Conservation (phyloP, 495 filamentous ascomycete genomes). For the Podospora appendiculata region DNA sequence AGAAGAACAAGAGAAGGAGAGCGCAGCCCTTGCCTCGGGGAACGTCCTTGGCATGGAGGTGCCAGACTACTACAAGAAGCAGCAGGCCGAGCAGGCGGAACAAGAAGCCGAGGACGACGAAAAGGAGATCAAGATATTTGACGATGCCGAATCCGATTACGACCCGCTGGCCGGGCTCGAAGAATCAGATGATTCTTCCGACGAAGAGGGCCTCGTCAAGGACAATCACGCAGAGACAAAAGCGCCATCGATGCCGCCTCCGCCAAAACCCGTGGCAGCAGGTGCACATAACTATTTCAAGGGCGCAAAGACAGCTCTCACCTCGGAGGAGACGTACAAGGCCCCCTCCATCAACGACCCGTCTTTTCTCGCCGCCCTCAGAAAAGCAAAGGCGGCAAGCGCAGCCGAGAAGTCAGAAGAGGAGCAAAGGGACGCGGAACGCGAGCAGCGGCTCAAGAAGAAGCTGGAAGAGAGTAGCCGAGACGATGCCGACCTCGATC, state of each 20-base stretch:
- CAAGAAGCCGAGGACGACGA: conserved; percentile 45
- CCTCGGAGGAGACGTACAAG: conserved; percentile 37
- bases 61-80: conserved; percentile 47
- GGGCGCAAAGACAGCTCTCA: conserved; percentile 36
- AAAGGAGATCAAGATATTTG: conserved; percentile 71
- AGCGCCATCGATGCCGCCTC: conserved; percentile 33
- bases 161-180: conserved; percentile 73
- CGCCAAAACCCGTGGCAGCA: conserved; percentile 16
- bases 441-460: conserved; percentile 58
- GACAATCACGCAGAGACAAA: conserved; percentile 6
- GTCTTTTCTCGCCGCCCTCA: conserved; percentile 72
- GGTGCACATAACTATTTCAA: conserved; percentile 54
- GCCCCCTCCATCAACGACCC: conserved; percentile 61
- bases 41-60: conserved; percentile 76
- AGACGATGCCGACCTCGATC: conserved; percentile 87
- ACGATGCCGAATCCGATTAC: conserved; percentile 77
- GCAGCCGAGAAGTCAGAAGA: conserved; percentile 37
- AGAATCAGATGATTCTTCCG: conserved; percentile 37
- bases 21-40: conserved; percentile 56
- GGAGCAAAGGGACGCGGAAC: conserved; percentile 36
- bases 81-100: conserved; percentile 20
- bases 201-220: conserved; percentile 15
- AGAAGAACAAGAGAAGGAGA: conserved; percentile 29
- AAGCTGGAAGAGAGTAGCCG: conserved; percentile 71
- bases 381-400: conserved; percentile 71